Base-by-base conservation (phyloP, 345 rosid species). In the Corymbia maculata region DNA sequence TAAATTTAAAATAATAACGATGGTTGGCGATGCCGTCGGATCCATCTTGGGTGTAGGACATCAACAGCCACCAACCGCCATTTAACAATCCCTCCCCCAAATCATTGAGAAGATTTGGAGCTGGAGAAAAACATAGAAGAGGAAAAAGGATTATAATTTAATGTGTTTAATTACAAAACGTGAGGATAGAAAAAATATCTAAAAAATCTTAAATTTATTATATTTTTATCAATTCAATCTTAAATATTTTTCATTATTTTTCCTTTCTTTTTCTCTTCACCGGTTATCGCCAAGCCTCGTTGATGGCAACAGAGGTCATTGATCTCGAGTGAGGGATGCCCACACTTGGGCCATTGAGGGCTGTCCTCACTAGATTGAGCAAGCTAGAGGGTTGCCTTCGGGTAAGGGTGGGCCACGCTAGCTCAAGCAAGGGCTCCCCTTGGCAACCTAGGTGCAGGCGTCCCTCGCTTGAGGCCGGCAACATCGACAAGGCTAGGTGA, bases 251-350 rank as follows among this genome's bases (percentile, higher is more conserved):
- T 36, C 42, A 36, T 4, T 2, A 36, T 36, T 55, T 55, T 55
- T 0, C 8, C 15, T 55, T 55, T 4, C 19, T 21, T 55, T 55
- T 9, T 55, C 3, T 55, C 28, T 55, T 0, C 9, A 0, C 11
- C 1, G 7, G 2, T 2, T 55, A 55, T 55, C 61, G 24, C 24
- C 2, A 9, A 4, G 28, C 28, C 61, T 55, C 6, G 0, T 7
- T 1, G 6, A 55, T 22, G 61, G 28, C 28, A 21, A 55, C 61
- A 1, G 21, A 55, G 2, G 2, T 55, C 61, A 55, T 55, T 2
- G 1, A 5, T 55, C 28, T 4, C 3, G 0, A 1, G 24, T 28
- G 5, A 55, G 28, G 1, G 61, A 5, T 2, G 6, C 13, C 12
- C 61, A 22, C 17, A 8, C 61, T 22, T 55, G 17, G 61, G 1